Percentiles rank a stretch among this genome's conserved stretches.
phyloP scores from a whole-genome alignment of 257 asterid genomes.

The Galeopsis tetrahit region DNA sequence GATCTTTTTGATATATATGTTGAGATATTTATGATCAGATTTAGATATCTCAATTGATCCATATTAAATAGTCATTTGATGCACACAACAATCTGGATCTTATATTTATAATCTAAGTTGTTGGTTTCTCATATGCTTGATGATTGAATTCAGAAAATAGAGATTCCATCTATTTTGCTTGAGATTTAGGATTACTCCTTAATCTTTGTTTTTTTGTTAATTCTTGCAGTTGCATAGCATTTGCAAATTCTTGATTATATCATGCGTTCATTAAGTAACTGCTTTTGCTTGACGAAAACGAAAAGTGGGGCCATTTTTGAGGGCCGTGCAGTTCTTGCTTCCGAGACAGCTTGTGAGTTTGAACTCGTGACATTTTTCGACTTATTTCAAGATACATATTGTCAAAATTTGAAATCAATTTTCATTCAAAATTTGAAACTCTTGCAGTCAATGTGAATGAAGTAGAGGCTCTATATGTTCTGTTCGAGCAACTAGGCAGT shows the following conservation, averaged over 20 bases:
- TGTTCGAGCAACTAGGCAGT: slow-evolving; percentile 69
- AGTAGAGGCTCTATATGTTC: slow-evolving; percentile 75
- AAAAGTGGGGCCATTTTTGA: slow-evolving; percentile 42
- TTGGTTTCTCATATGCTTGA: background rate
- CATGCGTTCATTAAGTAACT: slow-evolving; percentile 52
- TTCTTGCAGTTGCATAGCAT: slow-evolving; percentile 13
- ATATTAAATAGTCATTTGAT: too few relatives aligned
- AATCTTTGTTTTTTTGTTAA: background rate
- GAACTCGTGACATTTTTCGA: background rate
- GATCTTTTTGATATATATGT: background rate
- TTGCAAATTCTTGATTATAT: slow-evolving; percentile 22
- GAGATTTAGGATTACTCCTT: background rate
- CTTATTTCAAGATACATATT: background rate
- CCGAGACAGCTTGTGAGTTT: slow-evolving; percentile 79
- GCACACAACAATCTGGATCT: too few relatives aligned
- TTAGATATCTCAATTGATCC: too few relatives aligned
- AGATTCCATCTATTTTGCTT: slow-evolving; percentile 5
- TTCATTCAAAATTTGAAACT: slow-evolving; percentile 18
- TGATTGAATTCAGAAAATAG: background rate
- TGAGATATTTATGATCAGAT: too few relatives aligned
- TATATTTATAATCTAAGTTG: too few relatives aligned
- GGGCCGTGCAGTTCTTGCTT: slow-evolving; percentile 56
- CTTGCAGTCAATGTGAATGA: slow-evolving; percentile 79
- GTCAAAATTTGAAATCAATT: background rate
- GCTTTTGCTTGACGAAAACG: slow-evolving; percentile 53